These are phyloP conservation scores for Epichloe baconii DNA, from an alignment of 2,329 filamentous ascomycete species.

Conservation along the genomic window DNA sequence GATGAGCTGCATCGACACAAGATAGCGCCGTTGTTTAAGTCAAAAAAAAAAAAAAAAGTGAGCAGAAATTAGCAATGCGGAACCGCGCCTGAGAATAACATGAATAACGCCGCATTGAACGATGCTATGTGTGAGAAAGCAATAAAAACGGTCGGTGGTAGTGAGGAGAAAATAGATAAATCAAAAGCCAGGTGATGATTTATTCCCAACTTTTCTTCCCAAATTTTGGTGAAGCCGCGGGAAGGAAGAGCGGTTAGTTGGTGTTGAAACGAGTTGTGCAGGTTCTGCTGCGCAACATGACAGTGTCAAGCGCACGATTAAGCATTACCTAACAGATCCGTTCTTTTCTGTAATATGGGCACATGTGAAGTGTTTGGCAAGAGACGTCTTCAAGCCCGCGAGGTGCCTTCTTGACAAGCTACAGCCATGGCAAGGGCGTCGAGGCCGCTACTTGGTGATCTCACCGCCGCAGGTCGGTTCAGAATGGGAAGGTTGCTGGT, in stretches of 20 bases:
- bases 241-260: neutral
- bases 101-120: neutral
- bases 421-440: constrained; percentile 42
- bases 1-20: neutral
- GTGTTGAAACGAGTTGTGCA: constrained; percentile 1
- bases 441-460: constrained; percentile 38
- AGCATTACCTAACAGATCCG: neutral
- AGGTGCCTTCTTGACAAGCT: constrained; percentile 34
- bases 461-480: constrained; percentile 27
- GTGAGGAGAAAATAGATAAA: neutral
- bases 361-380: no score
- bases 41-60: neutral
- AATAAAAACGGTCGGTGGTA: neutral
- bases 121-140: neutral
- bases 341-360: no score
- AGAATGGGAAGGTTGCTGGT: constrained; percentile 31
- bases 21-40: neutral
- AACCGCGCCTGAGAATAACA: neutral
- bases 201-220: no score
- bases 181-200: neutral
- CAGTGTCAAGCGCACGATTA: neutral
- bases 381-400: neutral
- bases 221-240: neutral
- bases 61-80: neutral
- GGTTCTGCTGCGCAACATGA: neutral